Base-by-base conservation (phyloP, 495 filamentous ascomycete genomes). In the Glarea lozoyensis region DNA sequence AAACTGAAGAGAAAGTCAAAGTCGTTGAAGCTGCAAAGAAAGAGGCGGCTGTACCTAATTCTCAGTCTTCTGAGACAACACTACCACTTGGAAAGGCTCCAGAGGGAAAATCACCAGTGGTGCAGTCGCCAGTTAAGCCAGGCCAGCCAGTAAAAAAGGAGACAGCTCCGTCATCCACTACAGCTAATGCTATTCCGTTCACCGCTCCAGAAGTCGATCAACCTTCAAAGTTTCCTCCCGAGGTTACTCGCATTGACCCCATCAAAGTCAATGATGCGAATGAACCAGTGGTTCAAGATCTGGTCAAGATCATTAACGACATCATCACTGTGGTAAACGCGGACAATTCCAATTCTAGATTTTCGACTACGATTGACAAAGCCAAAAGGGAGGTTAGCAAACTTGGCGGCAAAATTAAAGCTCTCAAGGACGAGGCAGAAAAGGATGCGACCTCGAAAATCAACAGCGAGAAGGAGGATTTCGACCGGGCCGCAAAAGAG, bases 271-370 rank as follows among this genome's bases (percentile, higher is more conserved):
- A 71, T 40, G 74, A 80, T 50, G 85, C 84, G 43, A 76, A 82
- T 44, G 92, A 97, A 53, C 81, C 86, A 3, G 68, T 94, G 17
- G 85, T 96, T 3, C 87, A 94, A 62, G 86, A 96, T 56, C 68
- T 98, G n/a, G 84, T 92, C 42, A 90, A 85, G 66, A 88, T 92
- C 56, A 72, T 97, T 50, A 98, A 98, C 63, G 85, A 90, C 61
- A 82, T 98, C 58, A 94, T 98, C 59, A 78, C 84, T 1, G 84
- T 90, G 22, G 78, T 96, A 43, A 94, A 95, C 60, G 79, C 83
- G 41, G 88, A 94, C 53, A 78, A 82, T 42, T 68, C 75, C 39
- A 72, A 78, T 41, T 64, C 68, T 49, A 86, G 82, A 59, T 94
- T 89, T 63, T 75, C 72, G 25, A 66, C 72, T 15, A 81, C 86